These are phyloP conservation scores for Hamamelis virginiana DNA, from an alignment of 164 flowering plant species.

Conservation along the genomic window DNA sequence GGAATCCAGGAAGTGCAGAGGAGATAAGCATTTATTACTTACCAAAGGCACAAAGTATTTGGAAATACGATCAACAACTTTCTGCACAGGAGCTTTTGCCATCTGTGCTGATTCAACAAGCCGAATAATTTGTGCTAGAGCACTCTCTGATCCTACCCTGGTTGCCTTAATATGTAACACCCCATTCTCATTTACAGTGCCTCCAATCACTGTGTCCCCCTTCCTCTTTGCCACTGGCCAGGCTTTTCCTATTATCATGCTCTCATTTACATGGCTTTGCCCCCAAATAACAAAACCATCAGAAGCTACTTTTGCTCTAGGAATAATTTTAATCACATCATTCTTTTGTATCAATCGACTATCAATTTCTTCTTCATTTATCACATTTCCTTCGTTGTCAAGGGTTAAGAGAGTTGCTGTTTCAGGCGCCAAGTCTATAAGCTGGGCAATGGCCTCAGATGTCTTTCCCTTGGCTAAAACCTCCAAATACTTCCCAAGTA, in stretches of 20 bases:
- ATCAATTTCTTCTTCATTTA: slow-evolving; percentile 69
- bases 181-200: slow-evolving; percentile 86
- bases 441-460: slow-evolving; percentile 88
- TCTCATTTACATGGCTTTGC: no score
- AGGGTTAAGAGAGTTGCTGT: slow-evolving; percentile 62
- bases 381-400: slow-evolving; percentile 62
- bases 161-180: slow-evolving; percentile 75
- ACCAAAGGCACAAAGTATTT: slow-evolving; percentile 88
- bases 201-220: slow-evolving; percentile 89
- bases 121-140: slow-evolving; percentile 81
- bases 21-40: slow-evolving; percentile 8
- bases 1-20: no score
- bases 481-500: slow-evolving; percentile 86
- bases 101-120: no score
- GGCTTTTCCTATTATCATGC: slow-evolving; percentile 95
- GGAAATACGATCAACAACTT: slow-evolving; percentile 83
- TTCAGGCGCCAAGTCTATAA: no score
- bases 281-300: no score
- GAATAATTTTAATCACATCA: slow-evolving; percentile 75
- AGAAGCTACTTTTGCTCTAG: no score
- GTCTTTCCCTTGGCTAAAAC: slow-evolving; percentile 87
- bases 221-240: no score
- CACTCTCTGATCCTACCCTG: slow-evolving; percentile 83
- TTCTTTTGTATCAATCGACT: slow-evolving; percentile 73
- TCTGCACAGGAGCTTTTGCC: slow-evolving; percentile 97